Evolutionary conservation across 345 rosid species (phyloP), one percentile per base, ranked within the genome.

Genomic region (Syzygium oleosum): DNA sequence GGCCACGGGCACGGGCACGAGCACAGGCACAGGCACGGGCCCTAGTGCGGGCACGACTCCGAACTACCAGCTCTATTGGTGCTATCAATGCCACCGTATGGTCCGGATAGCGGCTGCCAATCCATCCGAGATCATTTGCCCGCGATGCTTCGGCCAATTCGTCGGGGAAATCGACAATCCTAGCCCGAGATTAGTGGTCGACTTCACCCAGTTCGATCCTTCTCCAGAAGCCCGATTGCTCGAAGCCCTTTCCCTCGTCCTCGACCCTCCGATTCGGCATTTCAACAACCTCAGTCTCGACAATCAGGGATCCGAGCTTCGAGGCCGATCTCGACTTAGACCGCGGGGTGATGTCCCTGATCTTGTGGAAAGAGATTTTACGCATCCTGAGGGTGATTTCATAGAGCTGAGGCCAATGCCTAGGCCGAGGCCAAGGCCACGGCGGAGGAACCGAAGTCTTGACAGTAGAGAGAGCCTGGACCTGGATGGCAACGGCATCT

Each of bases 191-290:
- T 59, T 91, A 9, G 88, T 91, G 21, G 91, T 90, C 63, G 92
- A 93, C 88, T 94, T 93, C 90, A 87, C 95, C 25, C 96, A 90
- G 85, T 95, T 92, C 23, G 94, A 95, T 89, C 93, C 96, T 21
- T 93, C 95, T 41, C 96, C 97, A 0, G 96, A 94, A 86, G 94
- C 95, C 58, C 95, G 96, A 52, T 90, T 96, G 49, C 93, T 97
- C 1, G 96, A 94, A 90, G 95, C 95, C 7, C 92, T 94, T 29
- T 93, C 97, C 49, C 95, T 97, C 87, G 89, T 94, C 87, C 93
- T 92, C 16, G 97, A 94, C 83, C 97, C 96, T 54, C 95, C 94
- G 0, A 88, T 91, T 25, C 90, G 90, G 84, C 89, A 90, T 52
- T 54, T 88, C 13, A 65, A 25, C 83, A 80, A 21, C 52, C 86